phyloP scores from a whole-genome alignment of 768 basidiomycete genomes.

The Russula ochroleuca region DNA sequence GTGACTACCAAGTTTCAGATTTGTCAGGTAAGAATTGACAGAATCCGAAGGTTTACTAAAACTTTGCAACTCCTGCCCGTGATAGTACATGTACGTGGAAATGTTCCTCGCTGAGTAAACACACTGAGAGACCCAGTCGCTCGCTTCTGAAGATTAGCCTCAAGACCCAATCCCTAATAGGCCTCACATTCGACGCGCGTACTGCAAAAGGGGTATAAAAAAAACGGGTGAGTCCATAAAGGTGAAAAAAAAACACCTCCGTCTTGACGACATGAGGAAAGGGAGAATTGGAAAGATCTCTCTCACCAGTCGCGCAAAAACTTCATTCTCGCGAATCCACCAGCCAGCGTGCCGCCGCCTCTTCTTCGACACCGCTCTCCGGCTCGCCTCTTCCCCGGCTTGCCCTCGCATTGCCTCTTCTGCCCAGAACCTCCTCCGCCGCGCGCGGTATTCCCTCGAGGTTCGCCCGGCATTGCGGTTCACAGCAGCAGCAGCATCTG shows the following conservation, averaged over 20 bases:
- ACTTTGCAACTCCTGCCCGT: too few relatives aligned
- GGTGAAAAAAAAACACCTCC: too few relatives aligned
- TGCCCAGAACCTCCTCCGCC: constrained; percentile 6
- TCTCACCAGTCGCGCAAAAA: constrained; percentile 9
- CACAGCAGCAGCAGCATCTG: too few relatives aligned
- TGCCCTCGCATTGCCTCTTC: not conserved
- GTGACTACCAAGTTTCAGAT: too few relatives aligned
- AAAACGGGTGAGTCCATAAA: not conserved
- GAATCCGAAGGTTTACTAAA: too few relatives aligned
- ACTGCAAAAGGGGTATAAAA: not conserved
- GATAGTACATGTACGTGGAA: not conserved
- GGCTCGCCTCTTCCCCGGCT: not conserved
- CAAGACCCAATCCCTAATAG: not conserved
- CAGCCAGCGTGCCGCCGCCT: constrained; percentile 10
- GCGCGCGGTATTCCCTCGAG: constrained; percentile 8
- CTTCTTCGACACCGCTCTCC: not conserved
- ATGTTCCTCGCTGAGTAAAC: not conserved
- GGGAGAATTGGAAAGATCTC: not conserved
- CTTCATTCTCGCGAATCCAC: constrained; percentile 11
- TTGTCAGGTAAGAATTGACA: too few relatives aligned
- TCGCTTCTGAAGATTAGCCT: not conserved
- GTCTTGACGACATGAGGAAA: not conserved
- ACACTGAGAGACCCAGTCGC: not conserved
- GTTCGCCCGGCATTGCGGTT: not conserved
- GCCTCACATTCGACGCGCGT: not conserved